These are phyloP conservation scores for Phalaenopsis hybrid DNA, from an alignment of 116 monocot genomes.

Conservation along the genomic window DNA sequence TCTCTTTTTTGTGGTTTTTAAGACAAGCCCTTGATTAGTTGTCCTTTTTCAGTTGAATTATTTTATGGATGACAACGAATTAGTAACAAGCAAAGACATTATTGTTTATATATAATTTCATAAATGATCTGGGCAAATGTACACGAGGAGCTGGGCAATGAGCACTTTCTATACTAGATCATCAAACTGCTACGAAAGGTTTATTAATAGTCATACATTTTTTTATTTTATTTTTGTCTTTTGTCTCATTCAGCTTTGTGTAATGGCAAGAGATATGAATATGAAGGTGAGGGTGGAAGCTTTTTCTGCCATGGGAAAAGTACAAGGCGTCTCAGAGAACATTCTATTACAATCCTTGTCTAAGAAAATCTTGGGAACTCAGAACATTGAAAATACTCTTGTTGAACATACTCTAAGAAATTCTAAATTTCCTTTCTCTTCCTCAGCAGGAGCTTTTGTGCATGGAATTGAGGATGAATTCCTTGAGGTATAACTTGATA, in stretches of 20 bases:
- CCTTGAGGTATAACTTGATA: conserved; percentile 46
- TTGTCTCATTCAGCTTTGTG: conserved; percentile 47
- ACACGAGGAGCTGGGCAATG: background rate
- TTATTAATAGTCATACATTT: background rate
- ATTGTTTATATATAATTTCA: background rate
- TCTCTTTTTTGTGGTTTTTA: too few relatives aligned
- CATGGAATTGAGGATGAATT: conserved; percentile 96
- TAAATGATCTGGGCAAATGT: background rate
- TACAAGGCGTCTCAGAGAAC: conserved; percentile 55
- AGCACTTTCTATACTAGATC: background rate
- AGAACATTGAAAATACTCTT: conserved; percentile 22
- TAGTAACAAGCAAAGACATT: background rate
- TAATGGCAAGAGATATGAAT: conserved; percentile 83
- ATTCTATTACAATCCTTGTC: conserved; percentile 67
- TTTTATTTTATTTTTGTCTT: background rate
- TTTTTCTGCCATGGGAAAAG: conserved; percentile 62
- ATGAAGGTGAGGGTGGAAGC: conserved; percentile 63
- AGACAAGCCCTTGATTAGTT: background rate
- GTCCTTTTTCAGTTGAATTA: background rate
- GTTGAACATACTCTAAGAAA: conserved; percentile 15
- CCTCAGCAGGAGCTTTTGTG: conserved; percentile 68
- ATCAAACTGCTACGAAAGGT: background rate
- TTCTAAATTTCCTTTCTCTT: conserved; percentile 33
- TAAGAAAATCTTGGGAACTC: conserved; percentile 48
- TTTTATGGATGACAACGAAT: background rate